Evolutionary conservation across 1,284 basidiomycete species (phyloP).

Genomic region (Leccinum variabile): DNA sequence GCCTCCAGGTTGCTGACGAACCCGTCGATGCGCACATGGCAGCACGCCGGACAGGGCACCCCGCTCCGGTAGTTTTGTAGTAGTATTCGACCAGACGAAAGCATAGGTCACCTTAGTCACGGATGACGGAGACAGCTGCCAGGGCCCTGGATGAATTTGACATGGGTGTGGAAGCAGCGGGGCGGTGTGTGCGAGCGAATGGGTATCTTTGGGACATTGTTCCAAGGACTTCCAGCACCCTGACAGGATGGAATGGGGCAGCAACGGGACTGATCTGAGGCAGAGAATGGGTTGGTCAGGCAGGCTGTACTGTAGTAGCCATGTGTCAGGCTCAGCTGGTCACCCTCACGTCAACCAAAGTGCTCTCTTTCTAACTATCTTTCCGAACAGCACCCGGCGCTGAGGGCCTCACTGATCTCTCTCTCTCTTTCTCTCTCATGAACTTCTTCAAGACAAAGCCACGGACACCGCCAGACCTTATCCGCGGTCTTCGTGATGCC

Average conservation of each 20-base stretch:
- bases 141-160: constrained; percentile 1
- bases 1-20: background rate
- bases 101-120: background rate
- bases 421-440: constrained; percentile 46
- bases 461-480: constrained; percentile 82
- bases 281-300: background rate
- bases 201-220: too few species aligned
- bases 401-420: background rate
- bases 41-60: background rate
- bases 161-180: background rate
- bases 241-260: background rate
- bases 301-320: constrained; percentile 8
- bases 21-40: background rate
- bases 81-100: background rate
- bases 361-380: constrained; percentile 1
- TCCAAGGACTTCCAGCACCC: too few species aligned
- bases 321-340: constrained; percentile 22
- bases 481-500: constrained; percentile 76
- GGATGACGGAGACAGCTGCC: background rate
- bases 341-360: constrained; percentile 10
- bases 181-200: background rate
- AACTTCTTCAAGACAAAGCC: constrained; percentile 95
- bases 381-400: constrained; percentile 1
- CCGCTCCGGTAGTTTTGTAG: background rate
- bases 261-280: background rate